Base-by-base conservation (phyloP, 2,329 filamentous ascomycete genomes). In the Lecanicillium sp. region DNA sequence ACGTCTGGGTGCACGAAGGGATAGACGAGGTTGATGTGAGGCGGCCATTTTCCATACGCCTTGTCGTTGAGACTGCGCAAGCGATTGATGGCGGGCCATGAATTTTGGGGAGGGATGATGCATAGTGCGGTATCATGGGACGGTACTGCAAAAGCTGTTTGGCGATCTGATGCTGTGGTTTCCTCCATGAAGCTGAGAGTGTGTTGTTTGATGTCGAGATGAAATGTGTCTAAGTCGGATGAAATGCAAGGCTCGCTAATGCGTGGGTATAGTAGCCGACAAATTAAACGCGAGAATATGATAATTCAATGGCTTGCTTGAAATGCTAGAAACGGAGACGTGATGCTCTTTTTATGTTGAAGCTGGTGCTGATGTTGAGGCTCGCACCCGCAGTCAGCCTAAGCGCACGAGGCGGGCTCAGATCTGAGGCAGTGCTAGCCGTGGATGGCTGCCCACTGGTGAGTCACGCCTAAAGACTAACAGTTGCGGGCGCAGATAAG, bases 11-110 rank as follows among this genome's bases (percentile, higher is more conserved):
- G 59, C 6, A 84, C 78, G 58, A 85, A 86, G 0, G 82, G 83
- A 57, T 86, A 86, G 19, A 84, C 56, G 21, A 86, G 62, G 54
- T 85, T 86, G 56, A 86, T 59, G 55, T 86, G 83, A 11, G 81
- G 78, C 3, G 82, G 81, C 83, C 83, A 86, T 62, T 71, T 77
- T 21, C 67, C 67, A 54, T 75, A 77, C 0, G 74, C 71, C 51
- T 78, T 79, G 61, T 86, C 83, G 62, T 86, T 81, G 11, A 81
- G 65, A n/a, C 67, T 70, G 37, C 83, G 75, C 3, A 87, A 62
- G 12, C 66, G 64, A 54, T 84, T 71, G 44, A 83, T 60, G 3
- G 72, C 56, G 1, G 66, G 52, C 67, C 74, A 77, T 29, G 74
- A 58, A 41, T 66, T 54, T 19, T 56, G 54, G 0, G 80, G 78